A percentile compares a stretch with the other conserved stretches of the same genome.
These are phyloP conservation scores for Lolium rigidum DNA, from an alignment of 176 grass and related monocot species.

Conservation along the genomic window DNA sequence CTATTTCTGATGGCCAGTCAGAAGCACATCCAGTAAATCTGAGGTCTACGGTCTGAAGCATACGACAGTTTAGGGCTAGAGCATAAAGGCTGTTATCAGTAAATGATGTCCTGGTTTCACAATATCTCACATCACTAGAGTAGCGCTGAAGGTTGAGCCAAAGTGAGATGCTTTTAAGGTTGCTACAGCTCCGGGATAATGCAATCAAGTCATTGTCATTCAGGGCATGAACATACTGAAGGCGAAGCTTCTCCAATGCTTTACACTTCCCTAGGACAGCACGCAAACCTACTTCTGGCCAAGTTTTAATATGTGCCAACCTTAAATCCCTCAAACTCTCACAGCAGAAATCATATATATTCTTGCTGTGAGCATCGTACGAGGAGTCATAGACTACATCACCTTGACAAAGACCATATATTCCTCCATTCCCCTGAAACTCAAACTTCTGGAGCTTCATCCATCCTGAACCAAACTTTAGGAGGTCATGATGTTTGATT, in stretches of 20 bases:
- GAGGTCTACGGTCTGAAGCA: no score
- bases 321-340: not conserved
- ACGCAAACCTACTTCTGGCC: not conserved
- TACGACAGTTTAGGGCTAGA: no score
- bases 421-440: not conserved
- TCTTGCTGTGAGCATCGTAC: not conserved
- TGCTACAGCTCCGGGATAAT: not conserved
- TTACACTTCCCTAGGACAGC: not conserved
- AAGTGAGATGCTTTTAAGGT: not conserved
- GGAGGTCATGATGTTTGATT: conserved; percentile 24
- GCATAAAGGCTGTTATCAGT: no score
- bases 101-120: not conserved
- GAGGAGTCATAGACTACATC: not conserved
- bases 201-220: not conserved
- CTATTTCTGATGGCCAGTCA: no score
- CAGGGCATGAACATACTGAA: not conserved
- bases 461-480: not conserved
- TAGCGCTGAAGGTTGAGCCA: not conserved
- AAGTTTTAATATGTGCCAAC: not conserved
- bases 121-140: not conserved
- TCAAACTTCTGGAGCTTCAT: conserved; percentile 31
- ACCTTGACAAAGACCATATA: not conserved
- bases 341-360: not conserved
- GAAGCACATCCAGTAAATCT: no score
- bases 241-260: conserved; percentile 11